Base-by-base conservation (phyloP, 371 early-diverging fungal species). In the Mortierella sp. region DNA sequence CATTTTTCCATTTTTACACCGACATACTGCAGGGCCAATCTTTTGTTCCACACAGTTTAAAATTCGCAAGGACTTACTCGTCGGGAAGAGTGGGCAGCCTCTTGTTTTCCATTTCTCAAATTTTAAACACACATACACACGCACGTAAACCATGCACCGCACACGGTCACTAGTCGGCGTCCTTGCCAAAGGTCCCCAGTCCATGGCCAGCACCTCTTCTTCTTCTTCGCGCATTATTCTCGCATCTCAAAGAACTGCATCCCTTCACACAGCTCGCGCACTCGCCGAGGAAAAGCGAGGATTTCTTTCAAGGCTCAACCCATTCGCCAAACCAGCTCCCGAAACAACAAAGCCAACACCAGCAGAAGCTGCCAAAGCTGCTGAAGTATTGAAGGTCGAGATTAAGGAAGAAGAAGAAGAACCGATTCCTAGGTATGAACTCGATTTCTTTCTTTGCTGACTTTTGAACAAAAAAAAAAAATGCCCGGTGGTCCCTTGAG, bases 291-390 rank as follows among this genome's bases (percentile, higher is more conserved):
- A 79, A 57, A 79, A 79, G 45, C 74, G 75, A 35, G 75, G 80
- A 28, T 70, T 79, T 68, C 67, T 79, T 26, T 73, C 80, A 34
- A 56, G 80, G 34, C 74, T 79, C 53, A 79, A 79, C 64, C 80
- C 80, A 1, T 79, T 79, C 47, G 75, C 80, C 49, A 74, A 66
- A 34, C 54, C 66, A 1, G 35, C 65, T 15, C 12, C 61, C 13
- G 22, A 60, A 22, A 45, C 34, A 28, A n/a, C 51, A 26, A n/a
- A 32, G 29, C 23, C 59, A 34, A 26, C 76, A 22, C 59, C 63
- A 19, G 54, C 32, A 15, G 58, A 66, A 17, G 60, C 55, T 13
- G 64, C 75, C 7, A 47, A 56, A 17, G 37, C 61, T 34, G 60
- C 66, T 15, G 57, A 66, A 61, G 70, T 70, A 7, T 53, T 79